A percentile compares a stretch with the other conserved stretches of the same genome.
Conservation (phyloP, 2,329 filamentous ascomycete species). For the Epichloe sibirici region DNA sequence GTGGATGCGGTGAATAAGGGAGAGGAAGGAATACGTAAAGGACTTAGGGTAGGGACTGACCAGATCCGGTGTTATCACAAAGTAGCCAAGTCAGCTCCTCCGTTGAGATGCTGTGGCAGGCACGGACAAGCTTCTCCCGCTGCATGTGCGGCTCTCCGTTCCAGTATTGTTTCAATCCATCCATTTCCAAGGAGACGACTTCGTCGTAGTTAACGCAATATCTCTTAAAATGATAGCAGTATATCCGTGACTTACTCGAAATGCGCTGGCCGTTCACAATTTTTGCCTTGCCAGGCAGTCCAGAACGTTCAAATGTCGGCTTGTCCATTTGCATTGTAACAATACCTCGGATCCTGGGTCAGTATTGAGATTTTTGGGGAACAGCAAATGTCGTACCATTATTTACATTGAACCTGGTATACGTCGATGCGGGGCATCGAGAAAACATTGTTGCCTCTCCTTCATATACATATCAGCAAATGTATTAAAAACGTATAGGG, state of each 20-base stretch:
- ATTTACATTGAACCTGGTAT: slow-evolving; percentile 59
- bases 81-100: slow-evolving; percentile 66
- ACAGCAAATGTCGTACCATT: slow-evolving; percentile 39
- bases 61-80: slow-evolving; percentile 39
- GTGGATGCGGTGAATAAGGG: background rate
- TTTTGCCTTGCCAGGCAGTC: slow-evolving; percentile 60
- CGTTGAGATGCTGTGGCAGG: slow-evolving; percentile 65
- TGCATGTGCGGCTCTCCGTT: background rate
- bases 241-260: background rate
- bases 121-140: slow-evolving; percentile 44
- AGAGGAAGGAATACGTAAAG: background rate
- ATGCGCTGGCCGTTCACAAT: slow-evolving; percentile 21
- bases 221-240: background rate
- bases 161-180: slow-evolving; percentile 54
- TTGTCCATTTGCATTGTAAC: slow-evolving; percentile 70
- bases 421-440: slow-evolving; percentile 55
- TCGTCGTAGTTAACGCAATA: background rate
- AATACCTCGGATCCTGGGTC: slow-evolving; percentile 34
- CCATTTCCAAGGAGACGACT: slow-evolving; percentile 71
- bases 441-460: slow-evolving; percentile 78
- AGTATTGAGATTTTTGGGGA: background rate
- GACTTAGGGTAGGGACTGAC: slow-evolving; percentile 10
- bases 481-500: background rate
- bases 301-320: slow-evolving; percentile 70
- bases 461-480: slow-evolving; percentile 18